Base-by-base conservation (phyloP, 345 rosid species). In the Gossypioides kirkii region DNA sequence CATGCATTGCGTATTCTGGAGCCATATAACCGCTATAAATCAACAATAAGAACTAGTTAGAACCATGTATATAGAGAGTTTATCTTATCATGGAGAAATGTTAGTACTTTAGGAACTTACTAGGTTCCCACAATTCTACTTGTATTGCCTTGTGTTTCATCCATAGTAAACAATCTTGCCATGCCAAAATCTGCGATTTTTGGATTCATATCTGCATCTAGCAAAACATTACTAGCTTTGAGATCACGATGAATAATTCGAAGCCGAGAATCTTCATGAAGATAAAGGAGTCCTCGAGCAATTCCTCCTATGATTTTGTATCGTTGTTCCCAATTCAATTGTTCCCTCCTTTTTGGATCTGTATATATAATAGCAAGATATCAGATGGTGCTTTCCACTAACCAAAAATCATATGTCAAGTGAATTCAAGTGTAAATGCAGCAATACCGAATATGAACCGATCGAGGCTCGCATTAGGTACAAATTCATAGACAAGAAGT, bases 1-100 rank as follows among this genome's bases (percentile, higher is more conserved):
- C 86, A 22, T 76, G 74, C 74, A 78, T 55, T 4, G 83, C 88
- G 56, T 85, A 82, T 46, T 87, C 87, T 2, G 86, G 87, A 38
- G 87, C 73, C 82, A 85, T 83, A 16, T 83, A 85, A 17, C 89
- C 87, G 42, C 89, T 83, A 61, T 62, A 7, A 14, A 10, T 60
- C 10, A 60, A 60, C 11, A 60, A 13, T 13, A 26, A 26, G 17
- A 59, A 26, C 32, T 59, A 13, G 17, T 59, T 59, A 25, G 38
- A 16, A 14, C 36, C 46, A 0, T 38, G 20, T 32, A 5, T 32
- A 4, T 32, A 32, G 4, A 0, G 0, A 32, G 38, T 32, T 32
- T 16, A 50, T 47, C 17, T 60, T 3, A 60, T 28, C 18, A 7
- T 28, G 65, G 3, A 47, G 4, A 12, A 14, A 47, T 54, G 26